phyloP scores from a whole-genome alignment of 164 flowering plant genomes.

The Vitis labrusca region DNA sequence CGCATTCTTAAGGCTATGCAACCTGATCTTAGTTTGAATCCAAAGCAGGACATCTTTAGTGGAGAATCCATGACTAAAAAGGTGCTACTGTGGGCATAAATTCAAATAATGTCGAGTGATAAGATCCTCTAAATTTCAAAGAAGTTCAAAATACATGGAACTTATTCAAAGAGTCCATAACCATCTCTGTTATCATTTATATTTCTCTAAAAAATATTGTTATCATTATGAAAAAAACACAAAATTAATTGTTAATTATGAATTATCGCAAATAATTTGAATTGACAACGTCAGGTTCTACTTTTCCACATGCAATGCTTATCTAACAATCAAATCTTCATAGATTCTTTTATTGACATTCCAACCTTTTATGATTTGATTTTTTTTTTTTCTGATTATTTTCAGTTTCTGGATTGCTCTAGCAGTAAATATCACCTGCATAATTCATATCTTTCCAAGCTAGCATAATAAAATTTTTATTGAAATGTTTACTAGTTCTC shows the following conservation, averaged over 20 bases:
- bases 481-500: not conserved
- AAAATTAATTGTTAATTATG: not conserved
- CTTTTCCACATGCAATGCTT: not conserved
- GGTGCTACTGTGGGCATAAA: constrained; percentile 14
- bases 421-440: not conserved
- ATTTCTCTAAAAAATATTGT: not conserved
- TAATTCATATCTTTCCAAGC: not conserved
- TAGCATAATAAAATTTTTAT: not conserved
- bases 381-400: not conserved
- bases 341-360: not conserved
- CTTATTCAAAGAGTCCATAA: not conserved
- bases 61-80: constrained; percentile 11
- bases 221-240: not conserved
- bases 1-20: constrained; percentile 33
- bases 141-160: not conserved
- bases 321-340: not conserved
- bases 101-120: no score
- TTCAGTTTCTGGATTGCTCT: not conserved
- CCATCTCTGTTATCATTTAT: not conserved
- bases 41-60: constrained; percentile 12
- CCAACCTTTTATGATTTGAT: not conserved
- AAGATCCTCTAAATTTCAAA: no score
- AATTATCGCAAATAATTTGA: no score
- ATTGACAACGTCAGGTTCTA: not conserved
- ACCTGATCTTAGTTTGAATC: constrained; percentile 31